phyloP scores from a whole-genome alignment of 1,139 yeast species.

The Saccharomycopsis hybrid region DNA sequence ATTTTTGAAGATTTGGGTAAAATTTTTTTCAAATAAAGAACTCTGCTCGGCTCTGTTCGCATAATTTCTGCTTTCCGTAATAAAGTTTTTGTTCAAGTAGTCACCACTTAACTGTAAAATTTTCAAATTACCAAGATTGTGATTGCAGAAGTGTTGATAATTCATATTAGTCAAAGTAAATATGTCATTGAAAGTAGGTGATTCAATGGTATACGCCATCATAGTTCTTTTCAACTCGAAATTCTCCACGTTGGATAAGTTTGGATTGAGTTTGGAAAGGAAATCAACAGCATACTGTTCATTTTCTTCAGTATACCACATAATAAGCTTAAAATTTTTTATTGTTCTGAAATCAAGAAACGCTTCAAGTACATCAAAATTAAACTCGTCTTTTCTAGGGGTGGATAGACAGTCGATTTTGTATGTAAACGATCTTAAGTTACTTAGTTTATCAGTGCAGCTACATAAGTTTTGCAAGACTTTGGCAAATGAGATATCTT shows the following conservation, averaged over 20 bases:
- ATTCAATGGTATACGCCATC: conserved; percentile 13
- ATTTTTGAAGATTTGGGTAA: conserved; percentile 6
- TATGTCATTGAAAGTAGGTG: conserved; percentile 12
- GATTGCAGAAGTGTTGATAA: conserved; percentile 8
- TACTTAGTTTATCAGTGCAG: conserved; percentile 1
- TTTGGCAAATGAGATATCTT: conserved; percentile 9
- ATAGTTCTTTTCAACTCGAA: conserved; percentile 18
- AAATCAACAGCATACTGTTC: conserved; percentile 14
- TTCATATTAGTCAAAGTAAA: conserved; percentile 12
- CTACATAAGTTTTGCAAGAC: neutral
- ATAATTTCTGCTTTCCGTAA: neutral
- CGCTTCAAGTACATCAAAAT: conserved; percentile 6
- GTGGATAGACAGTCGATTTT: conserved; percentile 16
- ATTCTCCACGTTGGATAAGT: conserved; percentile 9
- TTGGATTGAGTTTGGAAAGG: conserved; percentile 6
- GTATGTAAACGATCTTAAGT: conserved; percentile 14
- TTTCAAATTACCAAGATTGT: conserved; percentile 13
- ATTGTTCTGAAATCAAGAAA: conserved; percentile 10
- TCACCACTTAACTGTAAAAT: conserved; percentile 16
- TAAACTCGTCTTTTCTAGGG: conserved; percentile 12
- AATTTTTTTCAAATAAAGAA: conserved; percentile 6
- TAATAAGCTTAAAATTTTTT: conserved; percentile 14
- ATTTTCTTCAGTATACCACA: conserved; percentile 19
- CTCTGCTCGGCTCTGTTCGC: neutral
- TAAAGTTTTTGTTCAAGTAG: conserved; percentile 14